Evolutionary conservation across 208 protist genomes (phyloP), one percentile per base, ranked within the genome.

Genomic region (Acanthamoeba lenticulata): DNA sequence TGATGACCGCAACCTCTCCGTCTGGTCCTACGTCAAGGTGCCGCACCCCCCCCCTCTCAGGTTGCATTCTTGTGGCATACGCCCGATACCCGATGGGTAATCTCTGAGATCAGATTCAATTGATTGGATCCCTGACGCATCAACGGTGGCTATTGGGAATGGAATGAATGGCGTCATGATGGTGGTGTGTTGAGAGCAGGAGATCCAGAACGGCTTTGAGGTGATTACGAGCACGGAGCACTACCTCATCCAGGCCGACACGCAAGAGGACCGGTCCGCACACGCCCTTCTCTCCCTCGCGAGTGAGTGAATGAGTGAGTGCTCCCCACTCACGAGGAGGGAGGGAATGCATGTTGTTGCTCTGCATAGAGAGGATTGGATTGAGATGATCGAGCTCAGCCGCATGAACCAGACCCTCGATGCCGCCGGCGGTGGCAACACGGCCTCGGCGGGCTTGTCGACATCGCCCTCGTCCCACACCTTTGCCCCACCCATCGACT

Each of bases 171-270:
- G n/a, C n/a, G n/a, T n/a, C n/a, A n/a, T n/a, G n/a, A n/a, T n/a
- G 15, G 5, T 45, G 38, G 4, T 2, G 52, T 24, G 17, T 9
- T 2, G 52, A 9, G 19, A 21, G 19, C 19, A 86, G 77, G 77
- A 86, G 32, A 86, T 86, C 19, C 38, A 45, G n/a, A 91, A 91
- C 85, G 32, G 85, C 9, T 91, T 91, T 62, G 85, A 91, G 36
- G 38, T 91, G 21, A 32, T 91, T 2, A 91, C 85, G n/a, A 91
- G 38, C 85, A 69, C 47, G 11, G 85, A 91, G 15, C 45, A 69
- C 36, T 91, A 91, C 49, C 29, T 91, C 36, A 91, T 91, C 21
- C 85, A 91, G 27, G 85, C 85, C 9, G 85, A 91, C 36, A 91
- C 85, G 1, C 45, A 91, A 29, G 85, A 91, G 57, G 85, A 91